Base-by-base conservation (phyloP, 2,329 filamentous ascomycete genomes). In the Fusarium illudens region DNA sequence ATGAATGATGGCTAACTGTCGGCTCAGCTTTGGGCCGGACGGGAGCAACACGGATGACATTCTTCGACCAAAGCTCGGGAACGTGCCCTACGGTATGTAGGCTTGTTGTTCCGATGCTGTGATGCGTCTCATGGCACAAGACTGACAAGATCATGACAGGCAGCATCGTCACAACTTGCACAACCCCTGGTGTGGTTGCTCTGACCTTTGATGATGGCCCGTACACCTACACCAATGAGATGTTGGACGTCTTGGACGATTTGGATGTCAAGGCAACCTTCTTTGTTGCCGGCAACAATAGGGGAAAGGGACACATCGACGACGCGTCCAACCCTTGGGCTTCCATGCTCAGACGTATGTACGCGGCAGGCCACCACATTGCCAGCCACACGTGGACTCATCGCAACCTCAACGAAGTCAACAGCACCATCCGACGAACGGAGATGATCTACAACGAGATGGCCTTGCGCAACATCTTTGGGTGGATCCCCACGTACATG, bases 201-300 rank as follows among this genome's bases (percentile, higher is more conserved):
- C 73, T 85, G 25, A 84, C 82, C 1, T 84, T 80, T 67, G 83
- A 84, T 64, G 83, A 85, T 53, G 83, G 82, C 0, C 83, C 83
- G 0, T 81, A 76, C 60, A 57, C 65, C 4, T 84, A 79, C 68
- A 86, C 84, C 5, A 64, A 68, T 7, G 71, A 74, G 10, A 70
- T 86, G 6, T 78, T 86, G 22, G 78, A 83, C 58, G 52, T 78
- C 1, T 64, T 82, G 12, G 72, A 75, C 20, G 42, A 72, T 4
- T 68, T 73, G 29, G 46, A 75, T 6, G 71, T 76, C 55, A 78
- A 76, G 48, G 80, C 78, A 7, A 82, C 81, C 20, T 81, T 79
- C 70, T 84, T 83, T 69, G 74, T 83, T 44, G 77, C 78, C 0
- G 81, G 80, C 1, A 80, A 81, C 71, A 82, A 81, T 68, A 71